Percentiles rank a stretch among this genome's conserved stretches.
Conservation (phyloP, 495 filamentous ascomycete species). For the Penicillium crystallinum region DNA sequence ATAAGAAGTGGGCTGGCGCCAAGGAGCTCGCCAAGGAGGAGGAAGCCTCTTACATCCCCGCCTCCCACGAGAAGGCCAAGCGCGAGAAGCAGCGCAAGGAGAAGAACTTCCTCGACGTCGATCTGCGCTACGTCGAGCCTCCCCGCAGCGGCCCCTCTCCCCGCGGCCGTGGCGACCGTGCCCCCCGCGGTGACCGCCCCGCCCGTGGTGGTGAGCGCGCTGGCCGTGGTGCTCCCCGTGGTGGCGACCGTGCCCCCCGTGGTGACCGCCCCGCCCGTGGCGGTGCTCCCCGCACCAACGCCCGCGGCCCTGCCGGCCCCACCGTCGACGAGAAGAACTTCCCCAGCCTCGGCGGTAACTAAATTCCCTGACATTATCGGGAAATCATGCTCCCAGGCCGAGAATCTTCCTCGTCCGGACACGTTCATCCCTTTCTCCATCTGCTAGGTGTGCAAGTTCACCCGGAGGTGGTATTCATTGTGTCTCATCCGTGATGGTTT, state of each 20-base stretch:
- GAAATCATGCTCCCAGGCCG: constrained; percentile 6
- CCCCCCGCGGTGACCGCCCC: constrained; percentile 44
- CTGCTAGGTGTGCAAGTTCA: constrained; percentile 8
- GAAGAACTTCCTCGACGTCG: constrained; percentile 84
- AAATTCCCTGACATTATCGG: constrained; percentile 17
- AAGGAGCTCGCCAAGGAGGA: constrained; percentile 69
- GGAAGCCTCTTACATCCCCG: constrained; percentile 72
- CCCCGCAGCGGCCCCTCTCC: constrained; percentile 39
- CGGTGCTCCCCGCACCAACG: constrained; percentile 30
- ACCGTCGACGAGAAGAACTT: constrained; percentile 50
- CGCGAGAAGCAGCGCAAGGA: constrained; percentile 87
- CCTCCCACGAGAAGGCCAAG: constrained; percentile 70
- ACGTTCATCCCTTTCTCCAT: constrained; percentile 10
- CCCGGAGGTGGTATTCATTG: constrained; percentile 10
- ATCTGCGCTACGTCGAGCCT: constrained; percentile 69
- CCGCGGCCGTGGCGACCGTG: constrained; percentile 47
- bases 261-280: constrained; percentile 24
- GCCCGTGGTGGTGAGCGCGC: constrained; percentile 33
- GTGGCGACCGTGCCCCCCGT: constrained; percentile 39
- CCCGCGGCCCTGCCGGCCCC: constrained; percentile 31
- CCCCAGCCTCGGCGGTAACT: constrained; percentile 45
- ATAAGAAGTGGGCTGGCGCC: constrained; percentile 89
- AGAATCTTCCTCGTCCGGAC: constrained; percentile 4
- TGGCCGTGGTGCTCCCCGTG: constrained; percentile 15
- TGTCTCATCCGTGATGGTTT: constrained; percentile 8